These are phyloP conservation scores for Acer negundo DNA, from an alignment of 345 rosid genomes.

Conservation along the genomic window DNA sequence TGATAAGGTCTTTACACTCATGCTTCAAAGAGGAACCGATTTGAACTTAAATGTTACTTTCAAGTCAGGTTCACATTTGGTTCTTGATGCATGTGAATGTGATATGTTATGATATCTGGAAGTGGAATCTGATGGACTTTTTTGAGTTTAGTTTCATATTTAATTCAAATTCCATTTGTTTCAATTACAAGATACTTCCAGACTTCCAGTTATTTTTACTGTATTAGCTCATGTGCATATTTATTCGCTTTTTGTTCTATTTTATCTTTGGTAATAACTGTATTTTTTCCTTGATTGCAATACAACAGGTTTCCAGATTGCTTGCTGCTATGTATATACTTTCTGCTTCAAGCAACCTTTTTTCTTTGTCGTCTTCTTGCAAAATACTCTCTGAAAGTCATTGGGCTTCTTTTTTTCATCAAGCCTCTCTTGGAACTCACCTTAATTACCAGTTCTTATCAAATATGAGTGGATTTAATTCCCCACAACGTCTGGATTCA, in stretches of 20 bases:
- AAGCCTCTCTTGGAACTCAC: conserved; percentile 87
- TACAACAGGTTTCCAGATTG: conserved; percentile 73
- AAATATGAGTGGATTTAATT: conserved; percentile 41
- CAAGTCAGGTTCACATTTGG: background rate
- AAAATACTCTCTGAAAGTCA: conserved; percentile 68
- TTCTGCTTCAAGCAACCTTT: conserved; percentile 52
- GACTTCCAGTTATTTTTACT: background rate
- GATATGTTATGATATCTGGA: conserved; percentile 1
- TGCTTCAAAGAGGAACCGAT: background rate
- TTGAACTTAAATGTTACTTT: background rate
- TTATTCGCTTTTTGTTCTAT: background rate
- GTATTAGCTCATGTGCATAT: background rate
- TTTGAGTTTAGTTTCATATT: background rate
- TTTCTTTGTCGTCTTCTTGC: conserved; percentile 43
- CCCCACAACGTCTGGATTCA: conserved; percentile 25
- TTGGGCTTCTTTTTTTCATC: conserved; percentile 96
- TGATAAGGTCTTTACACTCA: background rate
- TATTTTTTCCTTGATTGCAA: conserved; percentile 17
- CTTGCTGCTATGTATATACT: conserved; percentile 63
- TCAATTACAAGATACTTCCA: background rate
- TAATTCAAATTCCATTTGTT: background rate
- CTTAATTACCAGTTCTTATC: conserved; percentile 61
- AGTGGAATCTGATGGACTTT: background rate
- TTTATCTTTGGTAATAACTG: conserved; percentile 8
- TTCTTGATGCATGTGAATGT: background rate